Evolutionary conservation across 164 flowering plant species (phyloP).

Genomic region (Cinnamomum chago): DNA sequence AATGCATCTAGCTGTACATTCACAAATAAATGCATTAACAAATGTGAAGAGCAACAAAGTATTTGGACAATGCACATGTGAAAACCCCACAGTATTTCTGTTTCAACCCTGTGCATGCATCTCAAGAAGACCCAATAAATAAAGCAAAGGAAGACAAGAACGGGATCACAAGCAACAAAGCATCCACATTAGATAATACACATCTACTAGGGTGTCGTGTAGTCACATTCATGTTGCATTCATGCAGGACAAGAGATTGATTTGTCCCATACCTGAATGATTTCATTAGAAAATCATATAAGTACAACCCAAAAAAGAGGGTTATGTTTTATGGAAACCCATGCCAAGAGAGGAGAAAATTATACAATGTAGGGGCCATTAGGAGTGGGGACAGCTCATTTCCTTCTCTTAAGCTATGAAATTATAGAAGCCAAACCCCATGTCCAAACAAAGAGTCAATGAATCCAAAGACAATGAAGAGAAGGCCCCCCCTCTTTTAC

Average conservation of each 20-base stretch:
- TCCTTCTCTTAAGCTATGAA: conserved; percentile 4
- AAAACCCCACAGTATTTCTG: too few species aligned
- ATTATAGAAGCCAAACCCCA: conserved; percentile 12
- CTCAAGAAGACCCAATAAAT: background rate
- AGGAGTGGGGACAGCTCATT: conserved; percentile 40
- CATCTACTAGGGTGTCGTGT: conserved; percentile 26
- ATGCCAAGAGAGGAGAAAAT: conserved; percentile 3
- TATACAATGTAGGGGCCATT: background rate
- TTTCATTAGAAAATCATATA: conserved; percentile 15
- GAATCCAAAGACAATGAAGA: background rate
- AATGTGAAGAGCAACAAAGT: background rate
- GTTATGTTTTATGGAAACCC: conserved; percentile 19
- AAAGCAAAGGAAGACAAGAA: conserved; percentile 14
- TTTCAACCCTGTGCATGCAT: background rate
- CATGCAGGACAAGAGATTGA: conserved; percentile 60
- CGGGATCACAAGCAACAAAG: conserved; percentile 17
- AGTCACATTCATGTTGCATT: conserved; percentile 59
- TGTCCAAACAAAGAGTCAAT: conserved; percentile 25
- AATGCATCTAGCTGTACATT: background rate
- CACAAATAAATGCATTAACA: background rate
- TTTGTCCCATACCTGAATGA: conserved; percentile 31
- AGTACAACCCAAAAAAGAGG: conserved; percentile 12
- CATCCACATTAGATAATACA: conserved; percentile 26
- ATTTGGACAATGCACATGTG: background rate
- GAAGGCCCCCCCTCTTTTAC: background rate